Evolutionary conservation across 345 rosid species (phyloP), one percentile per base, ranked within the genome.

Genomic region (Pugionium cornutum): DNA sequence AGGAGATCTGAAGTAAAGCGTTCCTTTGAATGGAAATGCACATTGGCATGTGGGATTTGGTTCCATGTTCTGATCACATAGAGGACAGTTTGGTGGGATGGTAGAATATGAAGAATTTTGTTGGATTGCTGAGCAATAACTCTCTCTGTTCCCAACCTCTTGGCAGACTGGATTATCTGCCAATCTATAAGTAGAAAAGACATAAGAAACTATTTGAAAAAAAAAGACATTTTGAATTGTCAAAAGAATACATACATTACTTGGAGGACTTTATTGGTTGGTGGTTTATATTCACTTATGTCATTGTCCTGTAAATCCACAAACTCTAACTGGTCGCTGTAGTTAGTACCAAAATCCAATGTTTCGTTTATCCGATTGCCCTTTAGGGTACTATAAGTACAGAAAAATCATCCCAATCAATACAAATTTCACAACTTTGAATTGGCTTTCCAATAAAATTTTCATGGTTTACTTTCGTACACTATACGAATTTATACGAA

Each of bases 1-100:
- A 76, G 86, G 77, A 64, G 89, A 79, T 43, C 89, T 83, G 79
- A 94, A 85, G 41, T 4, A 1, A 58, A 94, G 46, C 32, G 63
- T 69, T 72, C 99, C 99, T 7, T 51, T 82, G 76, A 81, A 80
- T 28, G 99, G 87, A 75, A 75, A 56, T 4, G 83, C 80, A 58
- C 99, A 94, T 7, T 40, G 46, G 53, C 99, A 94, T 10, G 37
- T 56, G 34, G 95, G 84, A 76, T 86, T 89, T 11, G 92, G 70
- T 69, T 32, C 60, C 77, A 59, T 77, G 55, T 51, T 71, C 1
- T 64, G 36, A 42, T 35, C 33, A 75, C 96, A 88, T 4, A 61
- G 11, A 27, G 9, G 0, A 34, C 99, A 94, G 52, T 75, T 83
- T 49, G 64, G 46, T 34, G 75, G 69, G 3, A 67, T 76, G 1